These are phyloP conservation scores for Solanum virginianum DNA, from an alignment of 257 asterid genomes.

Conservation along the genomic window DNA sequence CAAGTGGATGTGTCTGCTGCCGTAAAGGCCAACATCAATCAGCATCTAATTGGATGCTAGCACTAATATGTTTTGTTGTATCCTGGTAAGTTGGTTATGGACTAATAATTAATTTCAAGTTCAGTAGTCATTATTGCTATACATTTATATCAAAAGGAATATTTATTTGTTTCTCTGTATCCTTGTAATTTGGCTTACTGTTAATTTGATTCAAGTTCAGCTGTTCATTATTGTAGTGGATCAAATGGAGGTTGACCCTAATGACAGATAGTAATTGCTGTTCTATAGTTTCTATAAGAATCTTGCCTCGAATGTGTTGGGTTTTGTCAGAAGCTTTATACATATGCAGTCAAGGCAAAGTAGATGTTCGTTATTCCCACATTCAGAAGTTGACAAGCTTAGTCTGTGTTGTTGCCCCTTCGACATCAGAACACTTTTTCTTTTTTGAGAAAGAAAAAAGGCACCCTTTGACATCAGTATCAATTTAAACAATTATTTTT, in stretches of 20 bases:
- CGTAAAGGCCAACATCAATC: slow-evolving; percentile 50
- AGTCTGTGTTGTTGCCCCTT: not conserved
- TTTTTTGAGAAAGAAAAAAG: not conserved
- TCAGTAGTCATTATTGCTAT: not conserved
- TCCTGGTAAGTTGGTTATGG: slow-evolving; percentile 55
- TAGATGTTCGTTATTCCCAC: not conserved
- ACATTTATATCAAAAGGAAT: not conserved
- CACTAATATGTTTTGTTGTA: slow-evolving; percentile 61
- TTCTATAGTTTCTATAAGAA: not conserved
- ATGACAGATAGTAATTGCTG: not conserved
- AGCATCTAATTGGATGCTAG: slow-evolving; percentile 55
- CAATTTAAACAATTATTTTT: not conserved
- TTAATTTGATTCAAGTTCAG: not conserved
- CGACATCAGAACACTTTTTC: not conserved
- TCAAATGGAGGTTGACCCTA: not conserved
- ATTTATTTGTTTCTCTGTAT: not conserved
- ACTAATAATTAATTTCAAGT: not conserved
- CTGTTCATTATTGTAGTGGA: not conserved
- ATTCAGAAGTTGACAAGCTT: not conserved
- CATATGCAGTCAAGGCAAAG: not conserved
- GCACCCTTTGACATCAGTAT: not conserved
- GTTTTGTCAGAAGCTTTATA: not conserved
- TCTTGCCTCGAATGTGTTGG: not conserved
- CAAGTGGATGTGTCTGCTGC: slow-evolving; percentile 87
- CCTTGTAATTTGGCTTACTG: not conserved